Base-by-base conservation (phyloP, 1,139 yeast genomes). In the Meyerozyma guilliermondii region DNA sequence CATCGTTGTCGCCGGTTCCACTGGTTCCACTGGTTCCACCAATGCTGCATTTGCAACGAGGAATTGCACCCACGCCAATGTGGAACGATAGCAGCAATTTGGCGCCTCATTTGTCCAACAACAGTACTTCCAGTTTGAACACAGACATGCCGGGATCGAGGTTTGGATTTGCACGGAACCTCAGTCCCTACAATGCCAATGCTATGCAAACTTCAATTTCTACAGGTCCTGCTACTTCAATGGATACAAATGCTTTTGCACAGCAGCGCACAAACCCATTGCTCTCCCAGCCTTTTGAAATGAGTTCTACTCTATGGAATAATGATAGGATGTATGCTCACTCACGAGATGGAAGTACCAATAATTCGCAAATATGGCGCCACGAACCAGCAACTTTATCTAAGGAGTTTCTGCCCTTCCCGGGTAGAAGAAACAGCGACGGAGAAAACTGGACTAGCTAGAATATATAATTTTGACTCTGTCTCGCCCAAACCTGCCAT, bases 81-180 rank as follows among this genome's bases (percentile, higher is more conserved):
- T 33, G 36, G 36, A 33, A 33, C 24, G 36, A 20, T 6, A 16
- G n/a, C n/a, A 10, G 9, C 7, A 9, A 14, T 3, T 23, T 33
- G 8, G 24, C 13, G 11, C 23, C 11, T 23, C 24, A 17, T n/a
- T 10, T 18, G 23, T 6, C 26, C 7, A 33, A 33, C 36, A 17
- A 17, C 16, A 29, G 87, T 86, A 66, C 98, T 98, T 54, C 98
- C 98, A 24, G 98, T 91, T 54, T 80, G 74, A 66, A 87, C 87
- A 46, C 95, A 78, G 36, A 33, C 16, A 10, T 33, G n/a, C 5
- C 23, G 3, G 24, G 16, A 9, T 33, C 36, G 26, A 16, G 36
- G 36, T 33, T 33, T 33, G 36, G 36, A 5, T 33, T 33, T 13
- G 36, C 26, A 1, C 11, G 13, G 1, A 33, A 16, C 10, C 24